Conservation (phyloP, 2,329 filamentous ascomycete species). For the Pseudocercospora fijiensis region DNA sequence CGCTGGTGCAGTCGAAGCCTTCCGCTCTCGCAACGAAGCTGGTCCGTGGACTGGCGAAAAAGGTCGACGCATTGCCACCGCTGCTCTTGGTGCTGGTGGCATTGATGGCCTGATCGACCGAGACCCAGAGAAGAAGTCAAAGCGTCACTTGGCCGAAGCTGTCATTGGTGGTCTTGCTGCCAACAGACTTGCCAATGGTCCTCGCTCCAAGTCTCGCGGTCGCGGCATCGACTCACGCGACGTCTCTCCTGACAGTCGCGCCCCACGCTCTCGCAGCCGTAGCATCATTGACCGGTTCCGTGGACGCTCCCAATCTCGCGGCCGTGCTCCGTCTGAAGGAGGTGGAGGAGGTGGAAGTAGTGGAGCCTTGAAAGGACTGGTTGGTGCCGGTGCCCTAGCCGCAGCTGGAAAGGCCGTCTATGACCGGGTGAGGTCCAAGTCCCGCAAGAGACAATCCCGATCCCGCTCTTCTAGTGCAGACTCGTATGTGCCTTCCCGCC, state of each 20-base stretch:
- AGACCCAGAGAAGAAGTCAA: conserved; percentile 70
- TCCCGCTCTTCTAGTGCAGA: conserved; percentile 50
- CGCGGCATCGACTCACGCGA: conserved; percentile 33
- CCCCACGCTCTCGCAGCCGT: conserved; percentile 64
- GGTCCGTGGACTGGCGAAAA: conserved; percentile 90
- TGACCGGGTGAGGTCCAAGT: conserved; percentile 57
- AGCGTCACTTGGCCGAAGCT: conserved; percentile 79
- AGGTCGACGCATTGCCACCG: conserved; percentile 86
- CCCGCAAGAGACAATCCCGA: conserved; percentile 49
- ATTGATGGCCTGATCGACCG: conserved; percentile 73
- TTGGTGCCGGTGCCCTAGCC: conserved; percentile 50
- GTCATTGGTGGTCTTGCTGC: conserved; percentile 85
- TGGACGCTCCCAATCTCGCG: conserved; percentile 54
- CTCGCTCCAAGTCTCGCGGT: conserved; percentile 65
- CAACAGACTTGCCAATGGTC: conserved; percentile 81
- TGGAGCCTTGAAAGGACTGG: conserved; percentile 50
- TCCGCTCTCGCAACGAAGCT: conserved; percentile 83
- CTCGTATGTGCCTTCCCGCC: conserved; percentile 53
- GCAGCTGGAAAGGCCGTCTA: conserved; percentile 54
- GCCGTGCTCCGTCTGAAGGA: conserved; percentile 36
- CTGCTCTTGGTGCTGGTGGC: conserved; percentile 78
- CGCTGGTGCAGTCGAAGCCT: conserved; percentile 87
- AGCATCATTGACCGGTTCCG: conserved; percentile 51
- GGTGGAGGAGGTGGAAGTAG: conserved; percentile 50
- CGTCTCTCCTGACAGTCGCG: conserved; percentile 40